Evolutionary conservation across 352 stramenopile genomes (phyloP).

Genomic region (Thalassiosira exigua): DNA sequence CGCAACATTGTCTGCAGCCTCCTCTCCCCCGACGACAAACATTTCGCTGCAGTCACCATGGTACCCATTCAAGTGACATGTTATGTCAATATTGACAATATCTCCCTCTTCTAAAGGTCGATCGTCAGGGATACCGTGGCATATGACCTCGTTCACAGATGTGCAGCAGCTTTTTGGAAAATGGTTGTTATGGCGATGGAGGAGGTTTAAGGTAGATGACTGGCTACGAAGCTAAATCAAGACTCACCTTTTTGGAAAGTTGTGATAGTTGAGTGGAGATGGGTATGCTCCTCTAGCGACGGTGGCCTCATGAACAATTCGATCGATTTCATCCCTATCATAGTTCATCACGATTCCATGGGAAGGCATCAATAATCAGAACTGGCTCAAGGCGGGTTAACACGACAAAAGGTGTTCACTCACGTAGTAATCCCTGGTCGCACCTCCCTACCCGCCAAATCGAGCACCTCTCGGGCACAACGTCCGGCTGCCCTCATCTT

Average conservation of each 20-base stretch:
- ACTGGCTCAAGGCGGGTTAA: too few relatives aligned
- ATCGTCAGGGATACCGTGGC: slow-evolving; percentile 95
- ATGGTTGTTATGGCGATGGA: too few relatives aligned
- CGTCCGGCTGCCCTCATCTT: slow-evolving; percentile 92
- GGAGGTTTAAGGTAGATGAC: too few relatives aligned
- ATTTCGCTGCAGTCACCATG: slow-evolving; percentile 98
- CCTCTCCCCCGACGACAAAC: slow-evolving; percentile 93
- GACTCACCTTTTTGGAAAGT: slow-evolving; percentile 75
- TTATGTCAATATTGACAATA: slow-evolving; percentile 98
- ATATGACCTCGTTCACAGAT: slow-evolving; percentile 96
- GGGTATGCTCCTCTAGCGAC: slow-evolving; percentile 88
- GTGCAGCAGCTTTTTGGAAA: slow-evolving; percentile 73
- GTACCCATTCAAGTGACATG: slow-evolving; percentile 96
- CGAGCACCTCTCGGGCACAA: slow-evolving; percentile 87
- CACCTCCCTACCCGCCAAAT: slow-evolving; percentile 91
- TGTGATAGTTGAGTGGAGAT: slow-evolving; percentile 97
- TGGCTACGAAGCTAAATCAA: too few relatives aligned
- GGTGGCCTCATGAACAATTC: slow-evolving; percentile 91
- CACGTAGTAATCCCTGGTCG: slow-evolving; percentile 89
- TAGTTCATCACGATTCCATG: neutral
- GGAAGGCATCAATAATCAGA: neutral
- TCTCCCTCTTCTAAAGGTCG: slow-evolving; percentile 93
- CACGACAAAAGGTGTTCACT: slow-evolving; percentile 19
- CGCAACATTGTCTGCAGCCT: slow-evolving; percentile 85
- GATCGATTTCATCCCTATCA: slow-evolving; percentile 94